Conservation (phyloP, 1,284 basidiomycete genomes). For the Puccinia horiana region DNA sequence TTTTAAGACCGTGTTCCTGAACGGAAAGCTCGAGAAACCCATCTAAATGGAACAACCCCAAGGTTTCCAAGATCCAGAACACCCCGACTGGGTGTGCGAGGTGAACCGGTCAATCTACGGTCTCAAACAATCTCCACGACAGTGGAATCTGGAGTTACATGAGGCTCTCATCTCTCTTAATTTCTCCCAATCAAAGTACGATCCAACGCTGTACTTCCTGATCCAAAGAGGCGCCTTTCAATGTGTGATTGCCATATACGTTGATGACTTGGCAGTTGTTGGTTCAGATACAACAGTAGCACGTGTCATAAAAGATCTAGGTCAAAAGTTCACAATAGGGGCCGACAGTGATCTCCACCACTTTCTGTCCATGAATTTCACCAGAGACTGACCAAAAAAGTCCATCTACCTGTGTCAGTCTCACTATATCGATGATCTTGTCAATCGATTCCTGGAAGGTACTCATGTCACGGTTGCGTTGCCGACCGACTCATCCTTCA, state of each 20-base stretch:
- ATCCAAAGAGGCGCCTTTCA: not conserved
- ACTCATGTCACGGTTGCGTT: too few species aligned
- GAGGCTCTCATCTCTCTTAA: not conserved
- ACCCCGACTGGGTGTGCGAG: conserved; percentile 3
- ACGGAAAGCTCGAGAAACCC: not conserved
- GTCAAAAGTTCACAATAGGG: too few species aligned
- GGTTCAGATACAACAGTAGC: not conserved
- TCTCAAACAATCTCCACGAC: not conserved
- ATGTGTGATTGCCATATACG: not conserved
- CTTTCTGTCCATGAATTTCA: too few species aligned
- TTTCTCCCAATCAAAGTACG: not conserved
- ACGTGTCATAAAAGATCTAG: not conserved
- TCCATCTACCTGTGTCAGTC: too few species aligned
- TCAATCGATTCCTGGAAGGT: too few species aligned
- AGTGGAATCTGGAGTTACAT: conserved; percentile 5
- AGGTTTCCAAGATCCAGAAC: not conserved
- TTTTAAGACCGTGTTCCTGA: too few species aligned
- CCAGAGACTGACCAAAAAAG: too few species aligned
- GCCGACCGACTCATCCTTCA: too few species aligned
- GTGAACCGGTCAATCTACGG: not conserved
- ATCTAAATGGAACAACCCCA: conserved; percentile 3
- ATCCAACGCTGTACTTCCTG: conserved; percentile 14
- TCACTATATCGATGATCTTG: too few species aligned
- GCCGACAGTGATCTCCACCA: too few species aligned
- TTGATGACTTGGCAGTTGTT: conserved; percentile 3